Conservation (phyloP, 2,329 filamentous ascomycete genomes). For the Phialophora verrucosa region DNA sequence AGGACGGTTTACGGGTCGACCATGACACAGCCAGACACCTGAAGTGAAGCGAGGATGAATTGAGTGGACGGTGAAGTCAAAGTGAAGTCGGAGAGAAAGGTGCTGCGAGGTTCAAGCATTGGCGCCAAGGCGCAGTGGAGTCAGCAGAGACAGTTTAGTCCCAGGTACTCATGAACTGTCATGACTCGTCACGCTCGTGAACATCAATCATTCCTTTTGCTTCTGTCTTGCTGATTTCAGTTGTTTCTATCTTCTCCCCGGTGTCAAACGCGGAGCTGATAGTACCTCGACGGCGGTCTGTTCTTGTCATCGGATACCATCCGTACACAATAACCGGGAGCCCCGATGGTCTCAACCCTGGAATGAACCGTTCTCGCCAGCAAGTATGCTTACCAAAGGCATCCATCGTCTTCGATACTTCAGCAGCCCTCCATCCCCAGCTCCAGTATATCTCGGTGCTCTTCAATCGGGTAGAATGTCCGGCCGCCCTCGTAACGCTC, state of each 20-base stretch:
- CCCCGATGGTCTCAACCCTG: background rate
- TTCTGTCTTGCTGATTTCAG: too few species aligned
- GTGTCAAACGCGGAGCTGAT: background rate
- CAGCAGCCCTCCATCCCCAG: background rate
- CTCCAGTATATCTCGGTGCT: background rate
- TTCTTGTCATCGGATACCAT: background rate
- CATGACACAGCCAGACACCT: background rate
- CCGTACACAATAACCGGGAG: background rate
- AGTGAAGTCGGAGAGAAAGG: background rate
- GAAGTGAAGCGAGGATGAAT: background rate
- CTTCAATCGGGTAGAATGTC: background rate
- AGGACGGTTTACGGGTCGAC: constrained; percentile 19
- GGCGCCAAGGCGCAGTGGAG: background rate
- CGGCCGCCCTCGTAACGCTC: background rate
- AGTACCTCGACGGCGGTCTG: background rate
- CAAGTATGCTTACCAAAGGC: background rate
- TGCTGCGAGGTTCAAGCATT: background rate
- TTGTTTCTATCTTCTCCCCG: background rate
- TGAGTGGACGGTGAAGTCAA: background rate
- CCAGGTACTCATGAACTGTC: background rate
- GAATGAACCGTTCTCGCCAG: background rate
- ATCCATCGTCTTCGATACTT: background rate
- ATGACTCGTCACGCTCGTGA: too few species aligned
- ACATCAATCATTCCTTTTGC: background rate
- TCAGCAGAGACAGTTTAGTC: background rate